These are phyloP conservation scores for Aspergillus mulundensis DNA, from an alignment of 495 filamentous ascomycete genomes.

Conservation along the genomic window DNA sequence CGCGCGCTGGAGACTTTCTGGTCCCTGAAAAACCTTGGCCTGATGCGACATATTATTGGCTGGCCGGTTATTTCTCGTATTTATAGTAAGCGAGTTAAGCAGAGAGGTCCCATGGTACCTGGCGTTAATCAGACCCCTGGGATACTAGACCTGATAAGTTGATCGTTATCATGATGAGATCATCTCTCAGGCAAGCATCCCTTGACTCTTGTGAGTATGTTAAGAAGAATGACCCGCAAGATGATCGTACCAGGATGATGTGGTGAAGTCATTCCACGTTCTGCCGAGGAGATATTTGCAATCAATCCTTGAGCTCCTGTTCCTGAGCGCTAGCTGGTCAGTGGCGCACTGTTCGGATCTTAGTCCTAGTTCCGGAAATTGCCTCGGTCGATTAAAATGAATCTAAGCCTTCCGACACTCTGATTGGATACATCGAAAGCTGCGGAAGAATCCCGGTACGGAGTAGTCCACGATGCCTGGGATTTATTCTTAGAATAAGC, in stretches of 20 bases:
- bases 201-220: background rate
- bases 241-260: conserved; percentile 7
- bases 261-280: conserved; percentile 9
- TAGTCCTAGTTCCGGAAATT: background rate
- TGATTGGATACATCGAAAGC: background rate
- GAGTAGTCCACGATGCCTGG: background rate
- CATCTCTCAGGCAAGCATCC: background rate
- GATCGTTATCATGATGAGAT: background rate
- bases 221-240: conserved; percentile 4
- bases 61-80: background rate
- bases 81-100: conserved; percentile 3
- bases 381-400: conserved; percentile 1
- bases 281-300: conserved; percentile 10
- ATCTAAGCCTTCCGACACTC: background rate
- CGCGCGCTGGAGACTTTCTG: background rate
- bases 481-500: conserved; percentile 1
- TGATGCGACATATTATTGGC: background rate
- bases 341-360: conserved; percentile 13
- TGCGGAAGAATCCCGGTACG: background rate
- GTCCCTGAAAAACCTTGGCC: background rate
- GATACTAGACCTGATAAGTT: background rate
- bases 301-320: conserved; percentile 18
- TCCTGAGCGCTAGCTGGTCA: conserved; percentile 11
- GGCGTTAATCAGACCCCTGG: background rate
- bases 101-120: conserved; percentile 2